Percentiles rank a stretch among this genome's conserved stretches.
Conservation (phyloP, 208 protist species). For the Wallacemonas rigidus region DNA sequence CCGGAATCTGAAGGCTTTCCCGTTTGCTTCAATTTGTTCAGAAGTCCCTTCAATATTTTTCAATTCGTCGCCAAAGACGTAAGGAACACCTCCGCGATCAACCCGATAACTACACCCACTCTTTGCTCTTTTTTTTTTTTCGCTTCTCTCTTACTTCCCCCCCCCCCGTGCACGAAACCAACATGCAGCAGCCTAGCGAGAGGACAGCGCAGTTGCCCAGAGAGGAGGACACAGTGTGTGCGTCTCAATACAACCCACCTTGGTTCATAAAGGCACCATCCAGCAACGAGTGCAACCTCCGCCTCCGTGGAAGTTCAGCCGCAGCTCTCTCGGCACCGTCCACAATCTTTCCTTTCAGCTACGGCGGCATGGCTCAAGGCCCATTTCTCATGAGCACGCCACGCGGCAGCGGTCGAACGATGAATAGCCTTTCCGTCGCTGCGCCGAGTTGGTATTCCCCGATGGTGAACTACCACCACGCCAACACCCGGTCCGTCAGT, state of each 20-base stretch:
- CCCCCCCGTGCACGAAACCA: not conserved
- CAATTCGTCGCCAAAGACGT: too few relatives aligned
- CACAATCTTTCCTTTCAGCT: not conserved
- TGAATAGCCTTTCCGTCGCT: not conserved
- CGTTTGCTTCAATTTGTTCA: too few relatives aligned
- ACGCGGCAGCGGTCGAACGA: not conserved
- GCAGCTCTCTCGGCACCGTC: not conserved
- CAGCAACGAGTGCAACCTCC: not conserved
- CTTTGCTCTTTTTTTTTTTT: conserved; percentile 3
- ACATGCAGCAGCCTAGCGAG: not conserved
- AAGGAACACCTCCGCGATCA: too few relatives aligned
- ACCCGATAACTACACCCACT: not conserved
- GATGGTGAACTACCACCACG: not conserved
- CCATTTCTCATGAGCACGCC: conserved; percentile 8
- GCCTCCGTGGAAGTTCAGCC: not conserved
- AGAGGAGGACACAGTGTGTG: not conserved
- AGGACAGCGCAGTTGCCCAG: not conserved
- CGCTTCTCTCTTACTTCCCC: not conserved
- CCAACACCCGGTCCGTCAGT: conserved; percentile 1
- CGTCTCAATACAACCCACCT: too few relatives aligned
- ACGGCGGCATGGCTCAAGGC: conserved; percentile 3
- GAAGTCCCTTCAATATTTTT: too few relatives aligned
- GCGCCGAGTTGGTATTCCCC: conserved; percentile 2
- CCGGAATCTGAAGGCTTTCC: too few relatives aligned
- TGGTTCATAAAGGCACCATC: not conserved